Percentiles rank a stretch among this genome's conserved stretches.
These are phyloP conservation scores for Ophidiomyces ophidiicola DNA, from an alignment of 2,329 filamentous ascomycete species.

Conservation along the genomic window DNA sequence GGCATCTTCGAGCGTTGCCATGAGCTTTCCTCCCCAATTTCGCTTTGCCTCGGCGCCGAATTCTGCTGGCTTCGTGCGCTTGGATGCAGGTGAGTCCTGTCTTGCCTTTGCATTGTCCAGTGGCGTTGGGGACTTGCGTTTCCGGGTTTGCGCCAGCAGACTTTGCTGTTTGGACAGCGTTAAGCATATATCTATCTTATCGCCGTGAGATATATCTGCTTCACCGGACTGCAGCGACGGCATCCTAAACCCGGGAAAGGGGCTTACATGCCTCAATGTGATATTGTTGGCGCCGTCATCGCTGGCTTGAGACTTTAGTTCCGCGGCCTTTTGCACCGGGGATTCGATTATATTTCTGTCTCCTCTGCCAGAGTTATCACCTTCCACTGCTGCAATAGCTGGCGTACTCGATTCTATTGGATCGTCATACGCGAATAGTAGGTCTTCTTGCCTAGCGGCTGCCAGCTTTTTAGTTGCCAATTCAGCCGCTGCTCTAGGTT, in stretches of 20 bases:
- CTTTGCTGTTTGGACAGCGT: neutral
- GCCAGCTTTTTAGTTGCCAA: constrained; percentile 14
- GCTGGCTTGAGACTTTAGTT: neutral
- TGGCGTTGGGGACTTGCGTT: neutral
- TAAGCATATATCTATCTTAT: neutral
- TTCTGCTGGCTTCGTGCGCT: neutral
- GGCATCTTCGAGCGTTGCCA: constrained; percentile 3
- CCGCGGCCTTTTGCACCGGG: neutral
- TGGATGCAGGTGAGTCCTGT: neutral
- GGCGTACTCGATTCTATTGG: constrained; percentile 16
- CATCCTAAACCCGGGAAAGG: neutral
- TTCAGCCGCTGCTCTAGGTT: constrained; percentile 12
- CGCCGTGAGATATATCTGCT: neutral
- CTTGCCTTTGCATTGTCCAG: neutral
- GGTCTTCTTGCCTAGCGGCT: constrained; percentile 11
- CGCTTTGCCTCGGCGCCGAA: neutral
- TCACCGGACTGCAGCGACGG: neutral
- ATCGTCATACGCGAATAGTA: constrained; percentile 12
- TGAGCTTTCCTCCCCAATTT: constrained; percentile 8
- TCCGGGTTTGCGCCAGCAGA: neutral
- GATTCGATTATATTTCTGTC: neutral
- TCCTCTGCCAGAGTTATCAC: neutral
- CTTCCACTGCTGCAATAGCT: neutral
- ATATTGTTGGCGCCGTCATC: neutral
- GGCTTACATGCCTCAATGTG: neutral